Evolutionary conservation across 768 basidiomycete species (phyloP).

Genomic region (Lactarius indigo): DNA sequence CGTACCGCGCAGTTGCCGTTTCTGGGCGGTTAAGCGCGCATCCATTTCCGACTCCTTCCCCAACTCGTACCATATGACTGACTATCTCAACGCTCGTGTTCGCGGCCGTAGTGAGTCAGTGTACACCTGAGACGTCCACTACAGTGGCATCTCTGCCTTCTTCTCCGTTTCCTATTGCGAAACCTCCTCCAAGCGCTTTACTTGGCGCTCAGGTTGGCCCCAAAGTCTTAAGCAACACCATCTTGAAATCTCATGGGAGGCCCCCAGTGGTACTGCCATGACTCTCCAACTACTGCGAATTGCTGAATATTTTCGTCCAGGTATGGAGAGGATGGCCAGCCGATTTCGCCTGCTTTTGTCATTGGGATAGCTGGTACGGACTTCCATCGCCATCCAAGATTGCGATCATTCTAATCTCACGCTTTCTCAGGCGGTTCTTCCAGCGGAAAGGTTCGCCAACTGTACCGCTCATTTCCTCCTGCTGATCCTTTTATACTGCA

Average conservation of each 20-base stretch:
- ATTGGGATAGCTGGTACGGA: slow-evolving; percentile 72
- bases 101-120: slow-evolving; percentile 9
- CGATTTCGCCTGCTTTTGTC: slow-evolving; percentile 73
- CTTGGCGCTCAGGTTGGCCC: slow-evolving; percentile 3
- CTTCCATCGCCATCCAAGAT: not conserved
- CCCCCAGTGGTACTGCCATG: slow-evolving; percentile 65
- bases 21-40: not conserved
- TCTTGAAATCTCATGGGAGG: slow-evolving; percentile 79
- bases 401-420: not conserved
- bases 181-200: slow-evolving; percentile 2
- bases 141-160: slow-evolving; percentile 14
- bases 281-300: slow-evolving; percentile 10
- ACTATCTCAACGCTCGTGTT: slow-evolving; percentile 13
- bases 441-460: slow-evolving; percentile 67
- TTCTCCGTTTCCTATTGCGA: slow-evolving; percentile 15
- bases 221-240: slow-evolving; percentile 59
- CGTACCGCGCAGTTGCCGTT: slow-evolving; percentile 13
- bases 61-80: slow-evolving; percentile 5
- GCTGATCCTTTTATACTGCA: slow-evolving; percentile 10
- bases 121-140: slow-evolving; percentile 8
- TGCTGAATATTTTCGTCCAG: slow-evolving; percentile 36
- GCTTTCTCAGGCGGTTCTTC: slow-evolving; percentile 62
- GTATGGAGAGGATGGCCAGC: slow-evolving; percentile 75
- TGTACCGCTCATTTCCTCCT: not conserved
- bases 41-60: not conserved